Evolutionary conservation across 148 eudicot genomes (phyloP).

Genomic region (Rhododendron molle): DNA sequence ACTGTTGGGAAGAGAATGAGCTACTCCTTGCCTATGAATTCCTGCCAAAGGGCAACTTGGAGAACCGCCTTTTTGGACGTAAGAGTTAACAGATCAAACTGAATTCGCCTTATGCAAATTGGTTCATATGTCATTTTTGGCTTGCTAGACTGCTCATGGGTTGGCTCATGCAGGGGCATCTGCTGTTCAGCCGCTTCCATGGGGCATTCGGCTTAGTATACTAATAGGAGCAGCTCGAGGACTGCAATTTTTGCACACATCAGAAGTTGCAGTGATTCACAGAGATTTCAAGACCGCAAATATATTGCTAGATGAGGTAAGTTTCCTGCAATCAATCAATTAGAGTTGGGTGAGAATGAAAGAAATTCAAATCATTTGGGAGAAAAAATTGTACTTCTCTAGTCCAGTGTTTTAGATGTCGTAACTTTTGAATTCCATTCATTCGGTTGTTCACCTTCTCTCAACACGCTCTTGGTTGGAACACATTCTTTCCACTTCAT

Average conservation of each 20-base stretch:
- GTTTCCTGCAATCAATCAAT: conserved; percentile 6
- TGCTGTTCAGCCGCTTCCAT: conserved; percentile 76
- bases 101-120: neutral
- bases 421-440: neutral
- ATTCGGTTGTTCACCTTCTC: neutral
- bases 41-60: conserved; percentile 79
- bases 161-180: conserved; percentile 49
- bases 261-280: conserved; percentile 57
- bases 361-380: neutral
- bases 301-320: conserved; percentile 79
- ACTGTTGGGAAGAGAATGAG: conserved; percentile 67
- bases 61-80: conserved; percentile 82
- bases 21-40: conserved; percentile 77
- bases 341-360: neutral
- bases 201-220: conserved; percentile 71
- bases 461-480: neutral
- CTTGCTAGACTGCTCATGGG: neutral
- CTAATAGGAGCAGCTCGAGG: conserved; percentile 88
- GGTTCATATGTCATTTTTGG: neutral
- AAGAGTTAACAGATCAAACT: conserved; percentile 19
- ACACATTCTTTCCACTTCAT: neutral
- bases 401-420: neutral
- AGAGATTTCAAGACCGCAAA: conserved; percentile 86
- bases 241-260: conserved; percentile 58
- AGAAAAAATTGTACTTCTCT: neutral